Evolutionary conservation across 1,284 basidiomycete genomes (phyloP), one percentile per base, ranked within the genome.

Genomic region (Cryptococcus sp.): DNA sequence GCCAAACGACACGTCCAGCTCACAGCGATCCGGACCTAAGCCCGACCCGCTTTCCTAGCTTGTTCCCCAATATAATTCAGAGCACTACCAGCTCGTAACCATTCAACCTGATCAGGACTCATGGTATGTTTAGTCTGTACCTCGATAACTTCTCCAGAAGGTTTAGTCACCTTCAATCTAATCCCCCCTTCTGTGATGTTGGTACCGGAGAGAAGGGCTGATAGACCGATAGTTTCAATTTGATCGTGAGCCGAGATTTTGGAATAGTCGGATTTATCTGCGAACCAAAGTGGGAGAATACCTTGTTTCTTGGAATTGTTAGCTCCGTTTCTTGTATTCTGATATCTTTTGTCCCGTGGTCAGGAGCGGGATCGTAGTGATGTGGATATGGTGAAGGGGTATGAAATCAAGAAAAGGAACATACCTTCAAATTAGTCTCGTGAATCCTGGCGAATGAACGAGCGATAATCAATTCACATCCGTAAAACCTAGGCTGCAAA

Each of bases 371-470:
- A 9, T 40, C 11, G 21, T 24, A 28, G 21, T 1, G 46, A 39
- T 37, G 9, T 3, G 34, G 21, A 37, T 18, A 28, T 11, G 4
- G 28, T 4, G 28, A 28, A 11, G 11, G 28, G 11, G n/a, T 32
- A 21, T 49, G 24, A 37, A 40, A 37, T 21, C 5, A 11, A 28
- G 11, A 28, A 28, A 39, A 43, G 19, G 13, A 14, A 62, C 78
- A 40, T 60, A 86, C 88, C 80, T 96, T 96, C 56, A 97, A 78
- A 76, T 98, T 98, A 13, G 93, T 97, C 77, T 98, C 91, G 76
- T 99, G 96, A 57, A 99, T 99, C 59, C 96, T 88, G 57, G 96
- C 96, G 66, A 99, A 98, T 2, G 92, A 97, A 31, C 91, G 82
- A 0, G 89, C 88, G 50, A 92, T 74, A 63, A 93, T 91, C 77